Percentiles rank a stretch among this genome's conserved stretches.
Conservation (phyloP, 495 filamentous ascomycete species). For the Thozetella sp. region DNA sequence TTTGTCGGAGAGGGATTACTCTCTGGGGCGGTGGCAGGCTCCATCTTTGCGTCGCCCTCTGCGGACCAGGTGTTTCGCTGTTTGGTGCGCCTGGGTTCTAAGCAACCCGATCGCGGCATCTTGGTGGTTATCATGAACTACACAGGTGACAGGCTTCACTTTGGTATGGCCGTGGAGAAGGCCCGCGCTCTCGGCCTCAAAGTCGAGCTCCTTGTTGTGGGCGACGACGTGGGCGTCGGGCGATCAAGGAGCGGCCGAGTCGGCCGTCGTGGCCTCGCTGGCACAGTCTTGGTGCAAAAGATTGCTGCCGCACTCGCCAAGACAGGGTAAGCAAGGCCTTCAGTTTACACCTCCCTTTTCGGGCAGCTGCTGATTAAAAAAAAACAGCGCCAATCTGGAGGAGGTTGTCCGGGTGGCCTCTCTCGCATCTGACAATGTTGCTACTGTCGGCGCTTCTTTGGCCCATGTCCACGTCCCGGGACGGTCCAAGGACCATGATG, state of each 20-base stretch:
- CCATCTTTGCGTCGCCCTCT: conserved; percentile 88
- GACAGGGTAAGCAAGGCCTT: not conserved
- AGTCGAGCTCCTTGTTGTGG: conserved; percentile 92
- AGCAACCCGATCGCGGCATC: conserved; percentile 59
- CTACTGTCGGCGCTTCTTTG: conserved; percentile 81
- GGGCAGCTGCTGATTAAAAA: no score
- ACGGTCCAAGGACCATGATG: conserved; percentile 47
- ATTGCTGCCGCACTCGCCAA: conserved; percentile 82
- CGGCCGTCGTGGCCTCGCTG: conserved; percentile 87
- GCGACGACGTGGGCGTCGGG: conserved; percentile 93
- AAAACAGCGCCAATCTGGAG: conserved; percentile 59
- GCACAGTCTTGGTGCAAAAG: conserved; percentile 88
- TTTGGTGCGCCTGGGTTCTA: conserved; percentile 68
- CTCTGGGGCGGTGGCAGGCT: conserved; percentile 83
- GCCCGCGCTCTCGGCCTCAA: conserved; percentile 76
- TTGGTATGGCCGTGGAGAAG: conserved; percentile 94
- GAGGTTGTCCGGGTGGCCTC: conserved; percentile 74
- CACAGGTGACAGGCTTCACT: conserved; percentile 86
- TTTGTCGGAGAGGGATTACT: conserved; percentile 72
- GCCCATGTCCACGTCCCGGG: conserved; percentile 94
- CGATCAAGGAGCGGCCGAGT: conserved; percentile 83
- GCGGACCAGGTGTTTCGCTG: conserved; percentile 84
- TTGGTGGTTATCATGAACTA: conserved; percentile 72
- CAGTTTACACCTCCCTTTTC: not conserved
- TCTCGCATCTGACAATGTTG: conserved; percentile 72